Percentiles rank a stretch among this genome's conserved stretches.
These are phyloP conservation scores for Brachypodium distachyon DNA, from an alignment of 202 grass and related monocot species.

Conservation along the genomic window DNA sequence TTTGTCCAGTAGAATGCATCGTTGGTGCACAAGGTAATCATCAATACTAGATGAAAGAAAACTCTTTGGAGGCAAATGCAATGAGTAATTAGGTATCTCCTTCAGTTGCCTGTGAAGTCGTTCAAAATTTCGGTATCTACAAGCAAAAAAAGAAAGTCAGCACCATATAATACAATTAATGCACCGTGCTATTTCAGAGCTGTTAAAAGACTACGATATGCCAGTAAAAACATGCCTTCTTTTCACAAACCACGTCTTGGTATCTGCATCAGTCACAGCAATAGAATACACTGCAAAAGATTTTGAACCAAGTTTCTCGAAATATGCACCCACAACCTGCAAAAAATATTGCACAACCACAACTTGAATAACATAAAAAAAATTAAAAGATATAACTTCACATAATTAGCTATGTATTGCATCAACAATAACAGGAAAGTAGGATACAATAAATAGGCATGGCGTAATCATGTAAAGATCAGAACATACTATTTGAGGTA, in stretches of 20 bases:
- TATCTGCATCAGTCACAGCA: constrained; percentile 80
- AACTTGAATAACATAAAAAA: constrained; percentile 1
- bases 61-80: constrained; percentile 95
- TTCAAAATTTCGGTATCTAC: constrained; percentile 97
- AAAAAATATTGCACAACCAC: constrained; percentile 17
- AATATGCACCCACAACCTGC: constrained; percentile 98
- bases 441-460: neutral
- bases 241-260: constrained; percentile 98
- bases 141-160: constrained; percentile 27
- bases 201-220: constrained; percentile 26
- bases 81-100: constrained; percentile 96
- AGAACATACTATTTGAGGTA: neutral
- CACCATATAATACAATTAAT: neutral
- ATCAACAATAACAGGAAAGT: constrained; percentile 14
- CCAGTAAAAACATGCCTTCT: constrained; percentile 71
- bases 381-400: constrained; percentile 8
- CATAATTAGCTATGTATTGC: neutral
- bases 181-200: constrained; percentile 7
- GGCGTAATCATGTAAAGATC: neutral
- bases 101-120: constrained; percentile 84
- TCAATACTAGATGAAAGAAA: constrained; percentile 96
- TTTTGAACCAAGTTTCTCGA: constrained; percentile 88
- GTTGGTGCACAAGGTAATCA: constrained; percentile 96
- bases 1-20: constrained; percentile 95
- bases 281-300: constrained; percentile 99